Conservation (phyloP, 306 rosid genomes). For the Casuarina equisetifolia region DNA sequence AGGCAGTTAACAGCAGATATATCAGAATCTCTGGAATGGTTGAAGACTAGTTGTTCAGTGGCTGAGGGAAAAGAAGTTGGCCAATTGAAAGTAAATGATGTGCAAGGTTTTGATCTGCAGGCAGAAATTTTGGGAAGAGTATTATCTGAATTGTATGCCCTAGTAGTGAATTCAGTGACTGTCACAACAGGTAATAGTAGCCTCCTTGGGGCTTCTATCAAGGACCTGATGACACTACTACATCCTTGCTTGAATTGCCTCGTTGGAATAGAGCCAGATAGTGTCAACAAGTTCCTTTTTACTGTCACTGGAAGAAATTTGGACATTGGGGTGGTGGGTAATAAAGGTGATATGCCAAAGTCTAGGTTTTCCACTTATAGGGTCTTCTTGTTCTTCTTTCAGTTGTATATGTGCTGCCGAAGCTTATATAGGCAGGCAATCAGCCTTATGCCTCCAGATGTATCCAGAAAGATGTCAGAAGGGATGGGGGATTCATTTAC, state of each 20-base stretch:
- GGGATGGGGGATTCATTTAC: constrained; percentile 56
- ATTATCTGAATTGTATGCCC: constrained; percentile 67
- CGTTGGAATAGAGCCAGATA: constrained; percentile 57
- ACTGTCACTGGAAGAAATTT: constrained; percentile 45
- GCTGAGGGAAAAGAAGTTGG: constrained; percentile 34
- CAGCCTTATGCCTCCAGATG: constrained; percentile 63
- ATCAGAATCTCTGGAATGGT: constrained; percentile 72
- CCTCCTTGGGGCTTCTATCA: constrained; percentile 59
- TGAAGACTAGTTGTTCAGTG: constrained; percentile 40
- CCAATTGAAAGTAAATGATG: background rate
- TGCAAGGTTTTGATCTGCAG: constrained; percentile 39
- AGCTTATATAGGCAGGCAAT: constrained; percentile 67
- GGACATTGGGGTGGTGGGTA: constrained; percentile 35
- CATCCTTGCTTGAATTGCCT: constrained; percentile 67
- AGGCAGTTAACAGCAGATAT: constrained; percentile 56
- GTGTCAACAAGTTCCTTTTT: constrained; percentile 51
- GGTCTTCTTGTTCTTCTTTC: constrained; percentile 76
- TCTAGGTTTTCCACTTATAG: constrained; percentile 61
- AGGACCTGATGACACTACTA: constrained; percentile 50
- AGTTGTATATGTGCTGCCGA: constrained; percentile 66
- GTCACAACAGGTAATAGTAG: constrained; percentile 70
- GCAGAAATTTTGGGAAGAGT: constrained; percentile 75
- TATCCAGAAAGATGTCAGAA: constrained; percentile 66
- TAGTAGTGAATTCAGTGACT: constrained; percentile 65
- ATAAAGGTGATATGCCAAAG: constrained; percentile 41